Conservation (phyloP, 768 basidiomycete genomes). For the Cystofilobasidium ferigula region DNA sequence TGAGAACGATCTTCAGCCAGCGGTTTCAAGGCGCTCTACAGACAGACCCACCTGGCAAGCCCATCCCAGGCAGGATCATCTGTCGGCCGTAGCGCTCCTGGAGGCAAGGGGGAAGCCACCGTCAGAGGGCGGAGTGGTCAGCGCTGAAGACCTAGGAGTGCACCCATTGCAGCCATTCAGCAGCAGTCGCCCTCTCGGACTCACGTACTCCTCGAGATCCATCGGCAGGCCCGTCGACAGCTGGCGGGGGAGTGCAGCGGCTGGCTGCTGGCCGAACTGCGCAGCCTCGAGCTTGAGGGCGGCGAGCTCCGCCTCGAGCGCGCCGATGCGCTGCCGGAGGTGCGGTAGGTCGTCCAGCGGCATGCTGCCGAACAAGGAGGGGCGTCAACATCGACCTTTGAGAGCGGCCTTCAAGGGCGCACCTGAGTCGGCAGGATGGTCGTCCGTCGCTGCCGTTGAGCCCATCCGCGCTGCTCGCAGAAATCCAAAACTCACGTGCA, state of each 20-base stretch:
- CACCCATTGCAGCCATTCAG: too few relatives aligned
- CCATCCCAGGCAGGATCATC: constrained; percentile 85
- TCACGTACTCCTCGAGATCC: constrained; percentile 24
- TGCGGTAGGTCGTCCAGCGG: background rate
- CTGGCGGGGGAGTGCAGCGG: background rate
- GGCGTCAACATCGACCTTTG: background rate
- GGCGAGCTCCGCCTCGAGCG: constrained; percentile 15
- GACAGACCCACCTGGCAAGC: constrained; percentile 55
- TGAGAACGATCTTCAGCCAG: background rate
- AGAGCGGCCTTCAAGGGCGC: too few relatives aligned
- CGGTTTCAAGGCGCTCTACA: background rate
- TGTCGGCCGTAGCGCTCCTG: constrained; percentile 76
- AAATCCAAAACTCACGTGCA: too few relatives aligned
- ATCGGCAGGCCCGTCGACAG: constrained; percentile 14
- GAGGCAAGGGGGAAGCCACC: too few relatives aligned
- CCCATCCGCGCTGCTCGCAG: too few relatives aligned
- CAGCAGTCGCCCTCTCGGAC: too few relatives aligned
- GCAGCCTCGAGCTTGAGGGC: constrained; percentile 5
- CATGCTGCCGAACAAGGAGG: background rate
- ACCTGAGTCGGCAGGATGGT: too few relatives aligned
- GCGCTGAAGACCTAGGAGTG: background rate
- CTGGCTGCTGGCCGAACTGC: background rate
- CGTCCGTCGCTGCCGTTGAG: too few relatives aligned
- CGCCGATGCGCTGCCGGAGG: background rate
- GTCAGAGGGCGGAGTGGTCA: background rate